phyloP scores from a whole-genome alignment of 164 flowering plant species.

The Piper betle region DNA sequence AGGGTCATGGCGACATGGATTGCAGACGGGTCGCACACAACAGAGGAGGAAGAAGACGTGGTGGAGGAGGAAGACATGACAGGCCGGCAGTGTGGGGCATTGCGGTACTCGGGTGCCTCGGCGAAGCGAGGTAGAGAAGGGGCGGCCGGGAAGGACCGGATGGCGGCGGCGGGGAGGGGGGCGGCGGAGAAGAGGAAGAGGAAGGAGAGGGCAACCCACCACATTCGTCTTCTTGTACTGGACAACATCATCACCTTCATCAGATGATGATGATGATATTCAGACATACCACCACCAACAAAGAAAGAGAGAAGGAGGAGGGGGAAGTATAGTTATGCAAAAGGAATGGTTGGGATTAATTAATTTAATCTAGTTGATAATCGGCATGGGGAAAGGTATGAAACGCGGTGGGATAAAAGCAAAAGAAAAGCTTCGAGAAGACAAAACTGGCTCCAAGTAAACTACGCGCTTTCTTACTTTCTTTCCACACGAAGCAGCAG shows the following conservation, averaged over 20 bases:
- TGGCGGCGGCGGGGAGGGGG: slow-evolving; percentile 1
- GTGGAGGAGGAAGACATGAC: slow-evolving; percentile 16
- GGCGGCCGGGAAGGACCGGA: slow-evolving; percentile 5
- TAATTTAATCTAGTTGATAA: too few species aligned
- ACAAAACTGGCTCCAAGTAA: too few species aligned
- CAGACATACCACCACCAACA: background rate
- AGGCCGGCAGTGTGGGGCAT: slow-evolving; percentile 15
- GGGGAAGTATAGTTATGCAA: too few species aligned
- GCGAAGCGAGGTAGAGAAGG: slow-evolving; percentile 7
- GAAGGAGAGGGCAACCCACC: background rate
- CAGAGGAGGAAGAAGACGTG: slow-evolving; percentile 2
- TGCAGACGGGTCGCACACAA: slow-evolving; percentile 14
- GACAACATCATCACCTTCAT: background rate
- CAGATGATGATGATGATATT: background rate
- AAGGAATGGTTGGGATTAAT: too few species aligned
- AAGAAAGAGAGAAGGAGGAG: too few species aligned
- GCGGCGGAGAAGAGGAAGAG: background rate
- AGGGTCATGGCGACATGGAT: slow-evolving; percentile 37
- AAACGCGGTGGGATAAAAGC: background rate
- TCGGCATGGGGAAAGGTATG: background rate
- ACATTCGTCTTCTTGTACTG: too few species aligned
- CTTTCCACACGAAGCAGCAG: too few species aligned
- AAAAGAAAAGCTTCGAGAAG: too few species aligned
- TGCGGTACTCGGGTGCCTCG: slow-evolving; percentile 33
- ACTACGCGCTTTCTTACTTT: too few species aligned